phyloP scores from a whole-genome alignment of 768 basidiomycete genomes.

The Trametes villosa region DNA sequence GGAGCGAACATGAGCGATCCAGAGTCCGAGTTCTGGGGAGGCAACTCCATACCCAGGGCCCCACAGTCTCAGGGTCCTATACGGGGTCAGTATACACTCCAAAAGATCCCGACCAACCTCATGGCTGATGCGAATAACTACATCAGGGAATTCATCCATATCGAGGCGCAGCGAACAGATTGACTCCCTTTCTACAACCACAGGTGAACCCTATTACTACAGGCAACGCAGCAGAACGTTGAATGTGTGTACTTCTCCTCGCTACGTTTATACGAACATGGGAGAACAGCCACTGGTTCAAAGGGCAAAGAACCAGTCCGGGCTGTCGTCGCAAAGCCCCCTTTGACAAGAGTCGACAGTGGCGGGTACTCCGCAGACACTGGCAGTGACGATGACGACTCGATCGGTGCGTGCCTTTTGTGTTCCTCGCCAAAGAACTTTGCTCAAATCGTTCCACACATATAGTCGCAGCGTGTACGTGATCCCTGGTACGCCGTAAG shows the following conservation, averaged over 20 bases:
- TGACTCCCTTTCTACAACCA: too few relatives aligned
- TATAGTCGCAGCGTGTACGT: neutral
- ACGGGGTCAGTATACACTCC: neutral
- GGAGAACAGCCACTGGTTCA: neutral
- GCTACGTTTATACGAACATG: too few relatives aligned
- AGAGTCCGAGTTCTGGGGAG: neutral
- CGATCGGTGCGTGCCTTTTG: neutral
- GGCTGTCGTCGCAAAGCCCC: neutral
- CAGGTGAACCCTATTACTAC: too few relatives aligned
- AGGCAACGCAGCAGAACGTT: too few relatives aligned
- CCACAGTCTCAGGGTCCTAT: neutral
- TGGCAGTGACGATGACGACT: constrained; percentile 3
- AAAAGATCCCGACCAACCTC: too few relatives aligned
- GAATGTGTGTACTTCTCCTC: too few relatives aligned
- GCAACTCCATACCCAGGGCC: neutral
- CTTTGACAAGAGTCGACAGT: neutral
- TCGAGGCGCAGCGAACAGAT: too few relatives aligned
- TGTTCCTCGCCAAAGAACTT: neutral
- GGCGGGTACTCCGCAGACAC: neutral
- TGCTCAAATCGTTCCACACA: neutral
- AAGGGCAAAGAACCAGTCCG: neutral
- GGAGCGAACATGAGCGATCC: neutral
- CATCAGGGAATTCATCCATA: too few relatives aligned
- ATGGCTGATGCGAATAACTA: too few relatives aligned
- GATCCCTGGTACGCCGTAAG: neutral